Evolutionary conservation across 2,329 filamentous ascomycete genomes (phyloP), one percentile per base, ranked within the genome.

Genomic region (Huntiella abstrusa): DNA sequence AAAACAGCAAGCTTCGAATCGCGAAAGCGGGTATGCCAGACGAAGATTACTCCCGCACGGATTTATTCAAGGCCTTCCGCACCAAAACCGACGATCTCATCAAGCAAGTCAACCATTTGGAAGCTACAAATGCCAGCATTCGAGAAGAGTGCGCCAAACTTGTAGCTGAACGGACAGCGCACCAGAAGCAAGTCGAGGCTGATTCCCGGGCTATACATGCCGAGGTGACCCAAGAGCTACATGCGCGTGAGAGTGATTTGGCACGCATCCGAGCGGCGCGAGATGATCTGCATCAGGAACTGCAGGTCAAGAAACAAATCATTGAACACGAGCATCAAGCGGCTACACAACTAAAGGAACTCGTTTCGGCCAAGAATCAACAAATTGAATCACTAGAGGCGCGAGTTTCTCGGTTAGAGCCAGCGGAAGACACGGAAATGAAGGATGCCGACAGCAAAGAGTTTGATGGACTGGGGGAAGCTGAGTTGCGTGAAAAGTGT

Each of bases 11-110:
- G 33, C 48, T 49, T n/a, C 86, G 83, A 13, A 71, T 77, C 4
- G 64, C 88, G 33, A 86, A 70, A 55, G 63, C 66, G 12, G 78
- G 74, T 47, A 66, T 87, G 39, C 81, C 83, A 0, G 91, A 98
- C 55, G 91, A 98, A 52, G 91, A 98, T 55, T 96, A 92, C 58
- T 79, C 86, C 36, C 78, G 85, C 48, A 94, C 86, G 4, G 86
- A 95, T 55, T 71, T 94, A 3, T 98, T 94, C 70, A 96, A 94
- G 62, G 77, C 83, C 51, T 73, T 95, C 57, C 92, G 87, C 62
- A 73, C 73, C 17, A 85, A 95, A 55, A 83, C 92, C 55, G 91
- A 96, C 56, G 88, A 96, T 54, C 74, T 93, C 6, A 85, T 95
- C 54, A 88, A 84, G 60, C 79, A 85, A 34, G 78, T 94, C 56